Conservation (phyloP, 78 protist genomes). For the Chrysochromulina tobinii region DNA sequence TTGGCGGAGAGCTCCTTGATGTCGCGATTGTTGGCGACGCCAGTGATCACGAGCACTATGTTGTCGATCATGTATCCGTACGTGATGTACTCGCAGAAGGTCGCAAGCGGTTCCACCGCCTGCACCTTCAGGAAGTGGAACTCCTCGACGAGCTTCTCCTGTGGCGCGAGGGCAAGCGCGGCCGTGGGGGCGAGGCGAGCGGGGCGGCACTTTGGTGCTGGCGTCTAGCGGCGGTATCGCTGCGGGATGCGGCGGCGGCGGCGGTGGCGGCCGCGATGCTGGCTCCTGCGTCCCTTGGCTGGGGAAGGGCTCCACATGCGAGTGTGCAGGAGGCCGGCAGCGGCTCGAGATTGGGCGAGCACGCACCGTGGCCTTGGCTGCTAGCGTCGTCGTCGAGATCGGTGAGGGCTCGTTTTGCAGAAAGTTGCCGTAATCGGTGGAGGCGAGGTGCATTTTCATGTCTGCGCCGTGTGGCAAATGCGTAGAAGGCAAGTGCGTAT, state of each 20-base stretch:
- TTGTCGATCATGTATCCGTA: slow-evolving; percentile 98
- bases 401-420: slow-evolving; percentile 90
- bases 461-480: slow-evolving; percentile 54
- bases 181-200: too few relatives aligned
- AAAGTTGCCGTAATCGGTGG: slow-evolving; percentile 94
- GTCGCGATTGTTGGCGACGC: slow-evolving; percentile 89
- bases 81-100: slow-evolving; percentile 95
- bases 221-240: too few relatives aligned
- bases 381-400: slow-evolving; percentile 67
- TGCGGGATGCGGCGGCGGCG: slow-evolving; percentile 25
- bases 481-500: neutral
- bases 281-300: too few relatives aligned
- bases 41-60: slow-evolving; percentile 90
- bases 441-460: slow-evolving; percentile 86
- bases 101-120: slow-evolving; percentile 88
- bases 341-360: too few relatives aligned
- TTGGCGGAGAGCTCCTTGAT: slow-evolving; percentile 79
- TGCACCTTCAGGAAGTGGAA: slow-evolving; percentile 84
- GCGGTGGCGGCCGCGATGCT: too few relatives aligned
- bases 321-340: too few relatives aligned
- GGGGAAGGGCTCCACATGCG: too few relatives aligned
- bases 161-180: slow-evolving; percentile 46
- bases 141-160: slow-evolving; percentile 77
- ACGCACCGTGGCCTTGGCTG: too few relatives aligned
- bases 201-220: too few relatives aligned